Evolutionary conservation across 1,284 basidiomycete genomes (phyloP).

Genomic region (Ustilago vetiveriae): DNA sequence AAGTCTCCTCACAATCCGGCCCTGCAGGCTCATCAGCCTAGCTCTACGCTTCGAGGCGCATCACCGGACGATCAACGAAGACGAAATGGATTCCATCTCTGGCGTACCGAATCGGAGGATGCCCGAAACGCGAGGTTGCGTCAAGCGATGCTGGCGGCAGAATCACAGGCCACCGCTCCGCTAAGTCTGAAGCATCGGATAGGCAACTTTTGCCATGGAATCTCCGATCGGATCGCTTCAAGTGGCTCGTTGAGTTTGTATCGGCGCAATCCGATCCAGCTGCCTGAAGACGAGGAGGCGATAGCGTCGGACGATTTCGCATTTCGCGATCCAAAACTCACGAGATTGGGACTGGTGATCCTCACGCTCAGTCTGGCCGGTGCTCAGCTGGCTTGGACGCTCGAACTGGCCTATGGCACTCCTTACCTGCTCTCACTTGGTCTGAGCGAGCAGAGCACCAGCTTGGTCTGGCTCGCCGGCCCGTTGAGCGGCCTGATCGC

Average conservation of each 20-base stretch:
- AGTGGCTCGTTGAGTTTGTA: constrained; percentile 21
- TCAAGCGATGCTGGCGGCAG: constrained; percentile 16
- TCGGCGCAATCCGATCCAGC: constrained; percentile 7
- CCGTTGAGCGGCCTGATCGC: constrained; percentile 90
- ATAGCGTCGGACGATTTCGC: not conserved
- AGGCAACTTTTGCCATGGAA: not conserved
- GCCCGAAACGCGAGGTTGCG: constrained; percentile 20
- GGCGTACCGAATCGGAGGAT: constrained; percentile 53
- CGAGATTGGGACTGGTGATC: constrained; percentile 68
- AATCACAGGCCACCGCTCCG: constrained; percentile 14
- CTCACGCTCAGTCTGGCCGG: constrained; percentile 74
- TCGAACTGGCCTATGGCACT: constrained; percentile 84
- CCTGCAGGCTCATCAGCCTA: constrained; percentile 6
- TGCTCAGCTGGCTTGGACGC: constrained; percentile 90
- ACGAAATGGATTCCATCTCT: constrained; percentile 53
- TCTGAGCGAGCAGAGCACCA: constrained; percentile 87
- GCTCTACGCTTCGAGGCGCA: constrained; percentile 28
- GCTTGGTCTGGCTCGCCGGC: constrained; percentile 95
- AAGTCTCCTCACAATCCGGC: constrained; percentile 41
- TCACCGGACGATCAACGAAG: constrained; percentile 31
- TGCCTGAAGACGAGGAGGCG: not conserved
- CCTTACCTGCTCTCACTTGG: constrained; percentile 90
- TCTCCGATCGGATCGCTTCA: not conserved
- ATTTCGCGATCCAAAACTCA: constrained; percentile 46
- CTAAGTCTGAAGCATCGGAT: constrained; percentile 1